A percentile compares a stretch with the other conserved stretches of the same genome.
These are phyloP conservation scores for Tuber microsphaerosporum DNA, from an alignment of 495 filamentous ascomycete genomes.

Conservation along the genomic window DNA sequence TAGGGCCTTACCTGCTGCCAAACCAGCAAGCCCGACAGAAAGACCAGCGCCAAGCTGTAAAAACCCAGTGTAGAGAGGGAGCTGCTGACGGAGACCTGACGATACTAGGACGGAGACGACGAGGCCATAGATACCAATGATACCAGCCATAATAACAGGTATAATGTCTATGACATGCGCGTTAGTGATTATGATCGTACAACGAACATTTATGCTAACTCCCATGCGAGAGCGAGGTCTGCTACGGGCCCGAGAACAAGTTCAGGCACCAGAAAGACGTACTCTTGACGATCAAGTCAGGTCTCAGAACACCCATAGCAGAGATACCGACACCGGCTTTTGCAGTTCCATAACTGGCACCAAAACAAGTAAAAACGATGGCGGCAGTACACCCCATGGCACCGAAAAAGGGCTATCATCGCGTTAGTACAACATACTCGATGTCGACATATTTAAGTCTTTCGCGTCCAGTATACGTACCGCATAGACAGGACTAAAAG, in stretches of 20 bases:
- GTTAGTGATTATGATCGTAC: conserved; percentile 17
- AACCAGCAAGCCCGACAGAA: conserved; percentile 88
- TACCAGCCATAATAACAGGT: conserved; percentile 99
- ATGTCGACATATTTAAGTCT: conserved; percentile 32
- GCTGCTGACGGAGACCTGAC: conserved; percentile 72
- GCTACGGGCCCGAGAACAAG: conserved; percentile 3
- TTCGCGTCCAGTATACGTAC: conserved; percentile 58
- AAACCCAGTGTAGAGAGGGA: conserved; percentile 87
- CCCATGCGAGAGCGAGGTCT: not conserved
- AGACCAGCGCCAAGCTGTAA: conserved; percentile 97
- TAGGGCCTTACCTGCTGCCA: conserved; percentile 73
- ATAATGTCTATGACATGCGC: conserved; percentile 70
- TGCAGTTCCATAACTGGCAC: conserved; percentile 95
- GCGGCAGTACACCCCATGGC: conserved; percentile 97
- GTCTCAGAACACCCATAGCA: conserved; percentile 93
- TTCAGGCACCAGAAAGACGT: conserved; percentile 44
- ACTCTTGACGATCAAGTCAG: conserved; percentile 99
- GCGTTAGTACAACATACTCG: conserved; percentile 32
- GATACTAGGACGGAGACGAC: conserved; percentile 98
- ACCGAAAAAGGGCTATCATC: conserved; percentile 88
- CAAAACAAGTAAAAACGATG: conserved; percentile 98
- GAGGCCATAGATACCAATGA: conserved; percentile 99
- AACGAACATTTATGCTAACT: not conserved
- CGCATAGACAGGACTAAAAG: conserved; percentile 87
- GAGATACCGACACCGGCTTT: conserved; percentile 99